Base-by-base conservation (phyloP, 805 yeast species). In the Nematodospora valgi region DNA sequence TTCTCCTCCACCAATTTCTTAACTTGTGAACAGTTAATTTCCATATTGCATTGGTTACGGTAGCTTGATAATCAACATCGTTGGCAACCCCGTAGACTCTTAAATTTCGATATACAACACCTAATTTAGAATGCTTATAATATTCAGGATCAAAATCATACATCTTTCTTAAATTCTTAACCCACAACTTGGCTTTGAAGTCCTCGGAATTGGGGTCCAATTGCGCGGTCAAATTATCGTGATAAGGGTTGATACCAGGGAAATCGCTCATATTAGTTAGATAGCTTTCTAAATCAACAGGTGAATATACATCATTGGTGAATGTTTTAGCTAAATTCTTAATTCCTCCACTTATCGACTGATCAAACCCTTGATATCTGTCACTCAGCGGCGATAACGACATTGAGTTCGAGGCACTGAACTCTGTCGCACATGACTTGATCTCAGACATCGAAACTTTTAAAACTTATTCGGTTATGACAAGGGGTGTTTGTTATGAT, bases 111-210 rank as follows among this genome's bases (percentile, higher is more conserved):
- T 76, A 79, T 6, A 76, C 74, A 39, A 81, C 57, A 16, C 84
- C 83, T 43, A 81, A 58, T 11, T 72, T 62, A 21, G 78, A 64
- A 14, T 80, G 82, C 49, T 73, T 78, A 51, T 74, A 81, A 56
- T 76, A 76, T 18, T 79, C 84, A 0, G 75, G 74, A 46, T 81
- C 82, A 2, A 68, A 48, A 19, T 66, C 67, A 44, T 61, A 54
- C 40, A 81, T 48, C 40, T 73, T 74, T 39, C 78, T 65, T 60
- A 78, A 53, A 47, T 81, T 81, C 50, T 76, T 77, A 36, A 80
- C 78, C 88, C 88, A 81, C 35, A 69, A 74, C 47, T 70, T 74
- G 34, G 82, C 67, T 44, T 72, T 70, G 52, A 81, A 81, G 6
- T 70, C 49, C 14, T 73, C 80, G 32, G 74, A 64, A 14, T 64